Evolutionary conservation across 2,329 filamentous ascomycete genomes (phyloP).

Genomic region (Grosmannia clavigera): DNA sequence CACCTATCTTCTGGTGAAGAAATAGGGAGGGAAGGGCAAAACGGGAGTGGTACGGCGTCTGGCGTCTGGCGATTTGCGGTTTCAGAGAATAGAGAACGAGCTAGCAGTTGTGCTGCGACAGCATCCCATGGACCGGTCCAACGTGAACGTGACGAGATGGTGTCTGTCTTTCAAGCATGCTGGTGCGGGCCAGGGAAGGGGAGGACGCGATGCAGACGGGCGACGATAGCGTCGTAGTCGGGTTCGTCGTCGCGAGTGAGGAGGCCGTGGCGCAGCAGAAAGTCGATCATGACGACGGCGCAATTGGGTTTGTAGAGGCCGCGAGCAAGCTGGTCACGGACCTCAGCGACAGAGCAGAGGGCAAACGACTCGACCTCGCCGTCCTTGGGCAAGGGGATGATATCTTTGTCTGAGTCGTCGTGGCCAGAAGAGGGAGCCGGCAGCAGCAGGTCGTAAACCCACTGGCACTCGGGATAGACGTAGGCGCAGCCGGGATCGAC

Average conservation of each 20-base stretch:
- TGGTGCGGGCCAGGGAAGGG: slow-evolving; percentile 64
- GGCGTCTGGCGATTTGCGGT: not conserved
- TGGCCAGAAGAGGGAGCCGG: slow-evolving; percentile 30
- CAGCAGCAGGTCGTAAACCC: slow-evolving; percentile 80
- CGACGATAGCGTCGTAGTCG: slow-evolving; percentile 62
- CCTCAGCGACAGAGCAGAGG: slow-evolving; percentile 64
- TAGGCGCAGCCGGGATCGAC: slow-evolving; percentile 67
- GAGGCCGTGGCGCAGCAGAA: slow-evolving; percentile 76
- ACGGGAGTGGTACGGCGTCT: not conserved
- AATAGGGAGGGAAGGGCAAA: slow-evolving; percentile 34
- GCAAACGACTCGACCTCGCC: slow-evolving; percentile 80
- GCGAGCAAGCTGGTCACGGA: slow-evolving; percentile 48
- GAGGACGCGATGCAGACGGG: slow-evolving; percentile 63
- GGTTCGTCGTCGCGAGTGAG: slow-evolving; percentile 68
- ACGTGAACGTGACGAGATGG: not conserved
- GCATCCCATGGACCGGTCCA: not conserved
- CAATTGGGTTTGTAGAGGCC: slow-evolving; percentile 92
- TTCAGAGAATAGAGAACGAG: not conserved
- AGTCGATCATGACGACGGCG: slow-evolving; percentile 71
- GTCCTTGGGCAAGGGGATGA: slow-evolving; percentile 67
- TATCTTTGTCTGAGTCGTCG: slow-evolving; percentile 10
- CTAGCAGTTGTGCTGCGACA: not conserved
- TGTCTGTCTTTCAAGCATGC: not conserved
- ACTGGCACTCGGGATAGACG: slow-evolving; percentile 84
- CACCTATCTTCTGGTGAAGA: slow-evolving; percentile 88